Evolutionary conservation across 805 yeast species (phyloP), one percentile per base, ranked within the genome.

Genomic region (Torulaspora quercuum): DNA sequence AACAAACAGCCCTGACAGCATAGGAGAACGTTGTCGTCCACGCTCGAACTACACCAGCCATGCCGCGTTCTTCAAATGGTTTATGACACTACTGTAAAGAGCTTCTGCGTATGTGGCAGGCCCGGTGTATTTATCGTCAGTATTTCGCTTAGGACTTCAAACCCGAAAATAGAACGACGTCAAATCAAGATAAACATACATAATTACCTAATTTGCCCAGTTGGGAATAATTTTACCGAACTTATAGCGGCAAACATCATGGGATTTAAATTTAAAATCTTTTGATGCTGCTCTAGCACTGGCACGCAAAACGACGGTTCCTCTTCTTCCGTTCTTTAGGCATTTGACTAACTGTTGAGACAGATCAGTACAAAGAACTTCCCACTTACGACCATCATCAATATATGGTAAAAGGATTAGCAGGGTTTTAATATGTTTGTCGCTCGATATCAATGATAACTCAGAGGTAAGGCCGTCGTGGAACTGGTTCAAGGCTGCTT

Each of bases 1-100:
- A 66, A 44, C 87, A 81, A 3, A 82, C 79, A 3, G 80, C 76
- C 19, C 84, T 59, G 7, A 77, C 33, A 2, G 77, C 68, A 67
- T 76, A 72, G n/a, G 75, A 64, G n/a, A 64, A 34, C 3, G 71
- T 65, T 19, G 33, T 49, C 7, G 37, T 20, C 52, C 50, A 52
- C 9, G 42, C 39, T 18, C 25, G 37, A 33, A 21, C 30, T 16
- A 32, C 12, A 12, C 29, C 18, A 18, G 15, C 14, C 35, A 32
- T 32, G 9, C n/a, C 12, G 12, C 25, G 12, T 13, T 23, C 25
- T 23, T 23, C 25, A 23, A 2, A 11, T 23, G 25, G 13, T n/a
- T n/a, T n/a, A n/a, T n/a, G n/a, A n/a, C n/a, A n/a, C n/a, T n/a
- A n/a, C n/a, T n/a, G n/a, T n/a, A n/a, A n/a, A n/a, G n/a, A n/a